Base-by-base conservation (phyloP, 257 asterid genomes). In the Solanum okadae region DNA sequence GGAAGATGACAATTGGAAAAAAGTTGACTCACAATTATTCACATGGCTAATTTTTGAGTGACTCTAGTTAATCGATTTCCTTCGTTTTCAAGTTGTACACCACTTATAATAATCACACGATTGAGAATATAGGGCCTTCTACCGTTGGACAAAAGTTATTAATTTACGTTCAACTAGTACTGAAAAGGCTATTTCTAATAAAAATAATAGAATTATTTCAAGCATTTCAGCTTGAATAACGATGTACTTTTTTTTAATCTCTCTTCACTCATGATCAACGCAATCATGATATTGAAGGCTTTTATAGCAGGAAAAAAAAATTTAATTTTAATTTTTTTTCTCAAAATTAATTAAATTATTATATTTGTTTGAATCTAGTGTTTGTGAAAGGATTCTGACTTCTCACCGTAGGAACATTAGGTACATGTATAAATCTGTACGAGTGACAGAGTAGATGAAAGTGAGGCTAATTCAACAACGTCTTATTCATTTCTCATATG, bases 151-250 rank as follows among this genome's bases (percentile, higher is more conserved):
- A 63, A 63, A 63, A 23, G 0, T 2, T n/a, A 25, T 63, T n/a
- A 63, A 0, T 2, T 10, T 11, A 65, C 8, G 16, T n/a, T 65
- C 0, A 65, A 25, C 33, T 23, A n/a, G 0, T 63, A 65, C 8
- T 5, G 1, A n/a, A 63, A 65, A 10, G 0, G 8, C 7, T 12
- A 65, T 11, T 65, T n/a, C 14, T n/a, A n/a, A 25, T 65, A 2
- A 4, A 11, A 65, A 2, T 65, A 0, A 1, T n/a, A 65, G 3
- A 65, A 65, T n/a, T 10, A 61, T 23, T 61, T 23, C 6, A 61
- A 61, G 3, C 25, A 23, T 61, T 61, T 61, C 0, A 0, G 6
- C 29, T 61, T 0, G 0, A 61, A 61, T 8, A 22, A 61, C 1
- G 1, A 22, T 0, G 2, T 23, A 61, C 6, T 8, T 7, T 22